These are phyloP conservation scores for Chlorella sorokiniana DNA, from an alignment of 139 green algal species.

Conservation along the genomic window DNA sequence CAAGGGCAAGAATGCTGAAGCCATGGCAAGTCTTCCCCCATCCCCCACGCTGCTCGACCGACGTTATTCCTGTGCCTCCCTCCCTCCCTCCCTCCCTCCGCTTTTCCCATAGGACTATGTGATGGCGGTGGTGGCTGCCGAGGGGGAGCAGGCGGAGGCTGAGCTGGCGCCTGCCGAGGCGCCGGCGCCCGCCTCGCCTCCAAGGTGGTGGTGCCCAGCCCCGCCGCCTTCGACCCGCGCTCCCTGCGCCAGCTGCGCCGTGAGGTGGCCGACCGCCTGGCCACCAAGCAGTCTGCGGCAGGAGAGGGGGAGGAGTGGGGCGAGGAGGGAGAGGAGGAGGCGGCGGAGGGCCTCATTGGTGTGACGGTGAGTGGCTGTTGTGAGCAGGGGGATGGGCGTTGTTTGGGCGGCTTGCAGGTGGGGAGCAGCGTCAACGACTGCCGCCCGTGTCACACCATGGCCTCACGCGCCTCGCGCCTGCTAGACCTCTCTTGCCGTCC, in stretches of 20 bases:
- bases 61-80: neutral
- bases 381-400: neutral
- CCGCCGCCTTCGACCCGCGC: constrained; percentile 7
- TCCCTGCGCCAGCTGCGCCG: constrained; percentile 22
- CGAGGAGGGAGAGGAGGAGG: neutral
- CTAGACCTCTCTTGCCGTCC: no score
- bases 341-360: neutral
- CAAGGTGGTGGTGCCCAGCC: constrained; percentile 30
- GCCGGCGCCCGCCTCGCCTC: neutral
- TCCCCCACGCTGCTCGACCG: neutral
- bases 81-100: neutral
- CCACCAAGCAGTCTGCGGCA: constrained; percentile 10
- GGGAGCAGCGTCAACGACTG: no score
- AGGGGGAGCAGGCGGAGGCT: neutral
- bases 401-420: no score
- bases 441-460: no score
- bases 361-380: neutral
- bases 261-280: constrained; percentile 21
- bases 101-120: neutral
- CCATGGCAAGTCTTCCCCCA: no score
- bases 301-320: neutral
- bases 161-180: neutral
- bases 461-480: no score
- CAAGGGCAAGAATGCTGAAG: no score
- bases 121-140: neutral